Base-by-base conservation (phyloP, 2,329 filamentous ascomycete species). In the Microsporum ferrugineum region DNA sequence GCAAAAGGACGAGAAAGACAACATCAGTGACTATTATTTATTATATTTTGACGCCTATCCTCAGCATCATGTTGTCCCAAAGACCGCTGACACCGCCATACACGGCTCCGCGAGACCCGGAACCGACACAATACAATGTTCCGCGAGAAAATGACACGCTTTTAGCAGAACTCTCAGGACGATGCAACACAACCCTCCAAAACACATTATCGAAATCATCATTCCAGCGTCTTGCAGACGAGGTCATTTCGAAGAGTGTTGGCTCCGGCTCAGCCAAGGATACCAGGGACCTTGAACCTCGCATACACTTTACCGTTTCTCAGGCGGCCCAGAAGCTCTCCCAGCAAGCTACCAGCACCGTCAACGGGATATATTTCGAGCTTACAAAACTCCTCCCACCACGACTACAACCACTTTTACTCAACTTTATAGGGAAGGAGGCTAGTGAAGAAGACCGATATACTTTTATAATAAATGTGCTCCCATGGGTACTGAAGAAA, bases 391-490 rank as follows among this genome's bases (percentile, higher is more conserved):
- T 57, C 8, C 12, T 57, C 5, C 55, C 55, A 17, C 5, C 27
- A 23, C 17, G 39, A 43, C 55, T 57, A 17, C 34, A 57, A 14
- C 55, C 39, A 27, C 43, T 41, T 43, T 14, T 57, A 29, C 34
- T 57, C 39, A 57, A 57, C 55, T 57, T 57, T 17, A 43, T 57
- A n/a, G 39, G 39, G 23, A 57, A 57, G 23, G 55, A 57, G 31
- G 51, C 51, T 27, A 57, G 36, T 34, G 55, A 41, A 29, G 34
- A 41, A 8, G 55, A 57, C 14, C 55, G 55, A 29, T 57, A 57
- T 57, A 39, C 36, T 39, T 57, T 57, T 43, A 57, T 57, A 31
- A 57, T 41, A 41, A 39, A 57, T 41, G 55, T 57, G 39, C 39
- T 57, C 10, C 55, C 55, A 14, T 57, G 55, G 55, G 12, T 57